Evolutionary conservation across 768 basidiomycete genomes (phyloP), one percentile per base, ranked within the genome.

Genomic region (Lactarius sanguifluus): DNA sequence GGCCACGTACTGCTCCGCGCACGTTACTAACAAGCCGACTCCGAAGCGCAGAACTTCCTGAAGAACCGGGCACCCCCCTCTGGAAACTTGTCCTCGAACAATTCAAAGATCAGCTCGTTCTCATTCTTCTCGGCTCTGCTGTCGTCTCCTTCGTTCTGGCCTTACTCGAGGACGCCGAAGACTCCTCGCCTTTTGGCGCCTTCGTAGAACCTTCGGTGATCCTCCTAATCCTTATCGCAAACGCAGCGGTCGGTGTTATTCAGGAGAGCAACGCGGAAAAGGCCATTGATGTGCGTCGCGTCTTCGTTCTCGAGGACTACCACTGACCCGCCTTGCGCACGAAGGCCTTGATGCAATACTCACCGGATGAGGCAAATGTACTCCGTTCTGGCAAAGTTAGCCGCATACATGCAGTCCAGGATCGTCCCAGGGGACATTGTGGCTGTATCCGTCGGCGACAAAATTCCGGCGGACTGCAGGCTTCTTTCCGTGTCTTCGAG

Each of bases 41-140:
- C 1, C 41, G 15, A 36, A 59, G 41, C 10, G 40, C 34, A 98
- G 96, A 92, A 74, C 82, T 99, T 8, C 96, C 96, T 13, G 94
- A 97, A 73, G 93, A 96, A 12, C 89, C 92, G 0, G 79, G 92
- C 3, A 97, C 96, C 5, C 92, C 96, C 4, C 75, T 98, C 38
- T 95, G 94, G 93, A 85, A 93, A 74, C 87, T 98, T 67, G 90
- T 99, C 66, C 83, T 99, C n/a, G 95, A 97, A 71, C 96, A 99
- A 79, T 99, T 99, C 83, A 91, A 98, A 81, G 96, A 99, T 79
- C 94, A 97, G 77, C 86, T 99, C 34, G 96, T 99, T 50, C 88
- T 99, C 69, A 98, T 99, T 74, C 85, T 99, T 40, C 89, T 99
- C 56, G 95, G 85, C 2, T 97, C 95, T 1, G 96, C 96, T 15